Percentiles rank a stretch among this genome's conserved stretches.
phyloP scores from a whole-genome alignment of 2,329 filamentous ascomycete genomes.

The Penicillium palitans region DNA sequence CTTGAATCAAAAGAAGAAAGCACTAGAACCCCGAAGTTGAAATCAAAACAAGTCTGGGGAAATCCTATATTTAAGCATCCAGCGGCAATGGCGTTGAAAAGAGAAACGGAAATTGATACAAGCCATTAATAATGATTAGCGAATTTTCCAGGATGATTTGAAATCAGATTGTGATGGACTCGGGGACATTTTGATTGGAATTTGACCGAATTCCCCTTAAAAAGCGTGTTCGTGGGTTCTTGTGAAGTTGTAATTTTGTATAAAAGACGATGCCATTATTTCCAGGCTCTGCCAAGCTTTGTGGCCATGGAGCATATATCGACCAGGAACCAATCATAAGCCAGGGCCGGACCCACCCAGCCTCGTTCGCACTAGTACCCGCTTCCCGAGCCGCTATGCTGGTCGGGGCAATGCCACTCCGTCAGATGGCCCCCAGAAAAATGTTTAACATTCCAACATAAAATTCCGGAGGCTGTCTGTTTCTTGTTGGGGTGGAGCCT shows the following conservation, averaged over 20 bases:
- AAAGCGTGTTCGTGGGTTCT: background rate
- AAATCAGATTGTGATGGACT: too few relatives aligned
- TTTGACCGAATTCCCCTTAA: background rate
- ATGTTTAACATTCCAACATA: background rate
- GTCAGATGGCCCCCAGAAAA: background rate
- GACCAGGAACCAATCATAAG: background rate
- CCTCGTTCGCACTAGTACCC: slow-evolving; percentile 2
- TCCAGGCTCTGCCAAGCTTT: slow-evolving; percentile 16
- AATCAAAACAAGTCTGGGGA: background rate
- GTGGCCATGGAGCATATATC: background rate
- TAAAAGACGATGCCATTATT: slow-evolving; percentile 14
- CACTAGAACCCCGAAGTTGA: background rate
- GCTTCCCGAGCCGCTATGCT: background rate
- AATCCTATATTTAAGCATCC: background rate
- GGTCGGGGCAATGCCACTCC: background rate
- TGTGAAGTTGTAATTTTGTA: slow-evolving; percentile 10
- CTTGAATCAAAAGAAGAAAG: too few relatives aligned
- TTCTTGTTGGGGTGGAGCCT: background rate
- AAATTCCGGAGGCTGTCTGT: background rate
- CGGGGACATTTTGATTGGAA: background rate
- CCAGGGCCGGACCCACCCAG: accelerated
- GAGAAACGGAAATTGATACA: background rate
- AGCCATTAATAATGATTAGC: background rate
- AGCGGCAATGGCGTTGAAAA: background rate
- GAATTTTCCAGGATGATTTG: background rate